phyloP scores from a whole-genome alignment of 108 stramenopile genomes.

The Nannochloropsis gaditana region DNA sequence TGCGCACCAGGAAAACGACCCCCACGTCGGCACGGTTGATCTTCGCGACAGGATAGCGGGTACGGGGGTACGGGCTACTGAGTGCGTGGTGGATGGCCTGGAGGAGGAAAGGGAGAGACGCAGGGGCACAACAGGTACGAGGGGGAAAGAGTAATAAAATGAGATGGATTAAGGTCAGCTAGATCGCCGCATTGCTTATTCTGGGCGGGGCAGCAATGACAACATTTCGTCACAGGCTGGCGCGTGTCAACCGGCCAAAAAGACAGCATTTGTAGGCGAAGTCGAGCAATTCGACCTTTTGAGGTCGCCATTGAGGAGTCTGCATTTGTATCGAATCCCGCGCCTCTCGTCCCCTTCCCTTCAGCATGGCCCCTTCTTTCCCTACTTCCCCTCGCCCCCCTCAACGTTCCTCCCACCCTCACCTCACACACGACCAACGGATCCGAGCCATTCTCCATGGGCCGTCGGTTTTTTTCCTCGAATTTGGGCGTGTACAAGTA shows the following conservation, averaged over 20 bases:
- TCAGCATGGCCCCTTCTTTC: too few relatives aligned
- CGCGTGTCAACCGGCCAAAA: too few relatives aligned
- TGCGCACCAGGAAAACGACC: background rate
- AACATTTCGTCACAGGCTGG: too few relatives aligned
- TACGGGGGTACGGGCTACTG: background rate
- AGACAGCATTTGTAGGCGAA: too few relatives aligned
- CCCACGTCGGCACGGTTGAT: background rate
- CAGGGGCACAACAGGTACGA: background rate
- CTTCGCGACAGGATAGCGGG: slow-evolving; percentile 9
- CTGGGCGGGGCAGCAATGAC: too few relatives aligned
- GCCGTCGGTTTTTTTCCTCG: background rate
- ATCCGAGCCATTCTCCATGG: slow-evolving; percentile 17
- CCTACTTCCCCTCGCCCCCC: background rate
- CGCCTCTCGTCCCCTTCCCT: background rate
- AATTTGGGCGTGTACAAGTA: background rate
- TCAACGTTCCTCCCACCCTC: background rate
- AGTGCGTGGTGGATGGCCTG: slow-evolving; percentile 7
- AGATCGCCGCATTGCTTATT: too few relatives aligned
- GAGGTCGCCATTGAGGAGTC: too few relatives aligned
- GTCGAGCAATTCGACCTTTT: too few relatives aligned
- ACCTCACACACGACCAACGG: background rate
- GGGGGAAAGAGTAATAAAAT: background rate
- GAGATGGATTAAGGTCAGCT: background rate
- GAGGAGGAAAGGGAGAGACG: background rate
- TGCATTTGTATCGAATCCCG: background rate